phyloP scores from a whole-genome alignment of 306 rosid genomes.

The Coriaria nepalensis region DNA sequence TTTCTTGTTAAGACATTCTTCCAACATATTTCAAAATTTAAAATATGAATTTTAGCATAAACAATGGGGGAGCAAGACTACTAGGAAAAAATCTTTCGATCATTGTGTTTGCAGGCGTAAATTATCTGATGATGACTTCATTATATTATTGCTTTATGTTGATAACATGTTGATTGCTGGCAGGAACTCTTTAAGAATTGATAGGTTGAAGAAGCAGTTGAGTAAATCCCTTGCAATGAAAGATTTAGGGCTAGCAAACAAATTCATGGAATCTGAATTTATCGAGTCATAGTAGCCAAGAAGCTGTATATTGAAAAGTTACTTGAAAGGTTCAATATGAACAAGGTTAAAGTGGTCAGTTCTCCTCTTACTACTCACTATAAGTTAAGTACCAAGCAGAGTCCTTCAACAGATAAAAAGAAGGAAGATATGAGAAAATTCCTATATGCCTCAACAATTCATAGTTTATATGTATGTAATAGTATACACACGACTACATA shows the following conservation, averaged over 20 bases:
- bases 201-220: too few species aligned
- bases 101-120: background rate
- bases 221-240: background rate
- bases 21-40: too few species aligned
- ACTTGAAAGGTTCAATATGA: background rate
- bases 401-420: too few species aligned
- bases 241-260: background rate
- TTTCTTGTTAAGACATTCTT: too few species aligned
- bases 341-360: background rate
- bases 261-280: background rate
- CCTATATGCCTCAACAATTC: background rate
- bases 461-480: background rate
- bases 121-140: background rate
- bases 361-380: background rate
- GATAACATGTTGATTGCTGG: background rate
- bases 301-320: background rate
- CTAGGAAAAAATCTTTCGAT: background rate
- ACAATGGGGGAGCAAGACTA: slow-evolving; percentile 2
- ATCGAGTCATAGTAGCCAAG: background rate
- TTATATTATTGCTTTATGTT: background rate
- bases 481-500: too few species aligned
- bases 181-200: too few species aligned
- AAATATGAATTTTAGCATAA: too few species aligned
- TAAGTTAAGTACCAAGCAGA: too few species aligned
- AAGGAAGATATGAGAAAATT: background rate